Evolutionary conservation across 2,329 filamentous ascomycete species (phyloP).

Genomic region (Cytospora chrysosperma): DNA sequence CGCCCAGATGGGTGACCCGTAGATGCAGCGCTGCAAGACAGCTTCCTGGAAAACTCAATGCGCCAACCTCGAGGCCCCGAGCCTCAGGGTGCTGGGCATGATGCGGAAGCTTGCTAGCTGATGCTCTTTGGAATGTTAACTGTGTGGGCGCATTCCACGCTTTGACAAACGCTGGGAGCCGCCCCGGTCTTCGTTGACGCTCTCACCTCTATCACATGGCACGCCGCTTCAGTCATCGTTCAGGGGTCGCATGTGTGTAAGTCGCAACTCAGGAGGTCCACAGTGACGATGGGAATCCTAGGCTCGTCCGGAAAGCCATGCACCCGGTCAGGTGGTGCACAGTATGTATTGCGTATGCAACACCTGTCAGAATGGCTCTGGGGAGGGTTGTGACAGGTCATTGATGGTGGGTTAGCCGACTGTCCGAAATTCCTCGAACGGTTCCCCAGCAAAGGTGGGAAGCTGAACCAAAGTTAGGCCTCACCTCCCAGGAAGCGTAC

Average conservation of each 20-base stretch:
- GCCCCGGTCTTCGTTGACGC: neutral
- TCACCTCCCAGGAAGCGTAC: too few relatives aligned
- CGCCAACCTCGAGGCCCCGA: neutral
- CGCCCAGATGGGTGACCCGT: too few relatives aligned
- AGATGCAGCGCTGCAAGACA: neutral
- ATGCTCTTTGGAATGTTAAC: neutral
- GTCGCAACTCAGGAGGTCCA: neutral
- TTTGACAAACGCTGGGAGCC: neutral
- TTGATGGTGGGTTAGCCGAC: neutral
- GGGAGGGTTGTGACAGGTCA: neutral
- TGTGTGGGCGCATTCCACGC: neutral
- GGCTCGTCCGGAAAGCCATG: neutral
- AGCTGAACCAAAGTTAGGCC: too few relatives aligned
- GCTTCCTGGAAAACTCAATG: neutral
- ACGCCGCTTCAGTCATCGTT: neutral
- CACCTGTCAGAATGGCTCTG: neutral
- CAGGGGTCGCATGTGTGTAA: neutral
- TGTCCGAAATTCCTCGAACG: neutral
- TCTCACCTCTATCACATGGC: neutral
- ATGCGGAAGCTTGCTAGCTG: neutral
- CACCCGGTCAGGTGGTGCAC: neutral
- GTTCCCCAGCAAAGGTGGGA: neutral
- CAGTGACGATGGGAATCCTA: neutral
- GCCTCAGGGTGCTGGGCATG: neutral
- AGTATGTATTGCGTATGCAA: neutral